A percentile compares a stretch with the other conserved stretches of the same genome.
phyloP scores from a whole-genome alignment of 2,329 filamentous ascomycete genomes.

The Pseudocercospora vitis region DNA sequence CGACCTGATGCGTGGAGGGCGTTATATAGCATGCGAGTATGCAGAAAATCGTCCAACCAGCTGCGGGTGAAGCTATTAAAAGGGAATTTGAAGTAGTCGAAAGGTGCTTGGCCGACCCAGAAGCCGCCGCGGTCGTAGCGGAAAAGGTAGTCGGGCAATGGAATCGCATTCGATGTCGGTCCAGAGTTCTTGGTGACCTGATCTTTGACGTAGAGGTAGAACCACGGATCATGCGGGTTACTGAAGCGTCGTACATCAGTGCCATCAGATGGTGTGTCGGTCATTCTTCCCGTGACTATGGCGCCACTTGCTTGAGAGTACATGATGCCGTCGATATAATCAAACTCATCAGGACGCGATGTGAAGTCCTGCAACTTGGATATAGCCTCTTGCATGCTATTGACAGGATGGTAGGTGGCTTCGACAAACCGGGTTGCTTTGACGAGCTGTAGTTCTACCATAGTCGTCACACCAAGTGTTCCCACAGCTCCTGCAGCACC shows the following conservation, averaged over 20 bases:
- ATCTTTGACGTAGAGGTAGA: slow-evolving; percentile 48
- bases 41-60: slow-evolving; percentile 62
- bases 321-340: slow-evolving; percentile 54
- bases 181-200: slow-evolving; percentile 45
- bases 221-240: slow-evolving; percentile 51
- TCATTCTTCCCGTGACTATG: slow-evolving; percentile 48
- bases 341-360: slow-evolving; percentile 43
- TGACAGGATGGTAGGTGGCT: slow-evolving; percentile 49
- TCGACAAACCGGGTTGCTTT: slow-evolving; percentile 52
- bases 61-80: slow-evolving; percentile 65
- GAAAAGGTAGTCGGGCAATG: slow-evolving; percentile 67
- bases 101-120: slow-evolving; percentile 65
- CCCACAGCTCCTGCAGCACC: slow-evolving; percentile 66
- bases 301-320: slow-evolving; percentile 46
- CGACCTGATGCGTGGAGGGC: slow-evolving; percentile 63
- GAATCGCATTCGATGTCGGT: slow-evolving; percentile 56
- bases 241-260: slow-evolving; percentile 40
- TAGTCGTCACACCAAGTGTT: slow-evolving; percentile 65
- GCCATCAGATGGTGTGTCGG: slow-evolving; percentile 29
- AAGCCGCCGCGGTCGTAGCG: slow-evolving; percentile 70
- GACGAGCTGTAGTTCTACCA: slow-evolving; percentile 52
- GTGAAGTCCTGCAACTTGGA: slow-evolving; percentile 42
- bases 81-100: slow-evolving; percentile 63
- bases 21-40: slow-evolving; percentile 65
- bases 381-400: slow-evolving; percentile 45